Base-by-base conservation (phyloP, 208 protist genomes). In the Borovskyia barvae region DNA sequence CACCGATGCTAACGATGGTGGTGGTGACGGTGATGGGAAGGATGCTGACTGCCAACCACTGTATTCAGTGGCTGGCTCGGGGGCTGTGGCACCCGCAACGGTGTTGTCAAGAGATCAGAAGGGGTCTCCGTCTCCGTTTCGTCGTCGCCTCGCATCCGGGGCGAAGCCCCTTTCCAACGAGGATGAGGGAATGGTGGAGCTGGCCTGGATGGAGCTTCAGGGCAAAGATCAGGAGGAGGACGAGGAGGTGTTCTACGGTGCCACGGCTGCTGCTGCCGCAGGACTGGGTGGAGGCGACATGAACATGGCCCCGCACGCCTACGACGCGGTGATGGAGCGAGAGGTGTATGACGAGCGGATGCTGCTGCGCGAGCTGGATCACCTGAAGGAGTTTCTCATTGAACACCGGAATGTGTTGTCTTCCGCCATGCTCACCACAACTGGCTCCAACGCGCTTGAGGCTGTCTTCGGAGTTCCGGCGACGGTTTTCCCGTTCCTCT, bases 391-490 rank as follows among this genome's bases (percentile, higher is more conserved):
- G 46, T 94, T 89, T 54, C 40, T 95, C 17, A 49, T 92, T 5
- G 56, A 91, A n/a, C 45, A 95, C 60, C 72, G 83, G 50, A 65
- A 83, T 56, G 68, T 75, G 9, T 74, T 95, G 7, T 87, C 59
- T 12, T 91, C 80, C 0, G 82, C 88, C 29, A 73, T 81, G 42
- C 77, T 91, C 29, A 95, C 85, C 1, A 41, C 81, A 22, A 20
- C 64, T 4, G 85, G 85, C 1, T 82, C 85, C 5, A 95, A 95
- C 59, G 45, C 70, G 29, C 76, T 95, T 15, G 88, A 95, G 61
- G 80, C 75, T 3, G 85, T 95, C 20, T 95, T 95, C 66, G 88
- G 88, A 28, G 80, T 85, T 1, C 88, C 88, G 1, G 79, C 88
- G 20, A 95, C 85, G 12, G 82, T 92, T 15, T 95, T 95, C 43